These are phyloP conservation scores for Scheffersomyces cryptocercus DNA, from an alignment of 1,139 yeast genomes.

Conservation along the genomic window DNA sequence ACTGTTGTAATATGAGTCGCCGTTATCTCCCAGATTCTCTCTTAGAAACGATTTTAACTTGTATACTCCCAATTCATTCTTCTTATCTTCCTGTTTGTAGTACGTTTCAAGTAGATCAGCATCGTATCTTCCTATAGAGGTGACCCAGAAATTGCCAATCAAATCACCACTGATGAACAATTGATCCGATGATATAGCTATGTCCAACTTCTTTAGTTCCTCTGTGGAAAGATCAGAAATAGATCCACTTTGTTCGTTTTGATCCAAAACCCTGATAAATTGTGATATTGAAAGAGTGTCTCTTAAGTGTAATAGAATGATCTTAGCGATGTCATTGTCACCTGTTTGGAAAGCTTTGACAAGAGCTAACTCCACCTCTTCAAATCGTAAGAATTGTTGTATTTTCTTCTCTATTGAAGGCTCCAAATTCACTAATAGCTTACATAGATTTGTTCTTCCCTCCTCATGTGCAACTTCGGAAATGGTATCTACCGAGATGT, in stretches of 20 bases:
- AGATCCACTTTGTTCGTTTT: conserved; percentile 32
- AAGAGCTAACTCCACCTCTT: conserved; percentile 72
- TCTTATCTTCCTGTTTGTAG: conserved; percentile 36
- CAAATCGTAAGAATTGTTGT: conserved; percentile 64
- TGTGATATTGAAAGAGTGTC: conserved; percentile 38
- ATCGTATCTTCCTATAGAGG: conserved; percentile 29
- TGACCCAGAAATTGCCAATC: conserved; percentile 44
- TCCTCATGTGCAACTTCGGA: conserved; percentile 77
- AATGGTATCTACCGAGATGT: conserved; percentile 61
- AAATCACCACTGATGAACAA: conserved; percentile 39
- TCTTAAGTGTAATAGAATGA: conserved; percentile 57
- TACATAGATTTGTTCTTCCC: conserved; percentile 73
- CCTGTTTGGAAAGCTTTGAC: conserved; percentile 67
- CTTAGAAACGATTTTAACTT: conserved; percentile 18
- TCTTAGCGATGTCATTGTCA: conserved; percentile 62
- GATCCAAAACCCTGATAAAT: conserved; percentile 42
- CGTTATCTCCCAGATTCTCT: conserved; percentile 7
- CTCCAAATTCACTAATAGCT: conserved; percentile 65
- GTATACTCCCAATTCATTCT: conserved; percentile 21
- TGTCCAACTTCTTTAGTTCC: conserved; percentile 12
- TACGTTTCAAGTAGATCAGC: conserved; percentile 28
- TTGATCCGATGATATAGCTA: conserved; percentile 12
- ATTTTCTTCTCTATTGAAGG: conserved; percentile 65
- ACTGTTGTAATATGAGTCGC: conserved; percentile 22
- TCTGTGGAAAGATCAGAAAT: conserved; percentile 17